Percentiles rank a stretch among this genome's conserved stretches.
These are phyloP conservation scores for Colletotrichum lindemuthianum DNA, from an alignment of 2,329 filamentous ascomycete genomes.

Conservation along the genomic window DNA sequence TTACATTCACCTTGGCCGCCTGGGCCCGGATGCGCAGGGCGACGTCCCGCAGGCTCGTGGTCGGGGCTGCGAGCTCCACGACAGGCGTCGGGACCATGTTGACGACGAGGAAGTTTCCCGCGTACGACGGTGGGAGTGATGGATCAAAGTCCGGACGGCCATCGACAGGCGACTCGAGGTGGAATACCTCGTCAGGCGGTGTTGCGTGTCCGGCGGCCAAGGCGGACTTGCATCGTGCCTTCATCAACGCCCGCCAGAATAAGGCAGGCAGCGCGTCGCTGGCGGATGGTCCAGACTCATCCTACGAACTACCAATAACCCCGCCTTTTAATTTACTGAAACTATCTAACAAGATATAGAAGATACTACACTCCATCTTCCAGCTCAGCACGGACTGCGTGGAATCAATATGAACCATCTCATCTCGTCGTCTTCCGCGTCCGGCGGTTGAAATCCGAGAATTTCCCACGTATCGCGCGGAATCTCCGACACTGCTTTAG, in stretches of 20 bases:
- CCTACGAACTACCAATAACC: constrained; percentile 39
- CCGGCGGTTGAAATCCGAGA: constrained; percentile 38
- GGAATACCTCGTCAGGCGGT: constrained; percentile 41
- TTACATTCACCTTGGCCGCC: constrained; percentile 40
- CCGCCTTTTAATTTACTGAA: constrained; percentile 45
- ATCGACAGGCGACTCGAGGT: constrained; percentile 48
- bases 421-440: constrained; percentile 1
- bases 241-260: constrained; percentile 49
- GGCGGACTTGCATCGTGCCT: constrained; percentile 47
- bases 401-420: too few species aligned
- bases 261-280: constrained; percentile 53
- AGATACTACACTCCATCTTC: constrained; percentile 18
- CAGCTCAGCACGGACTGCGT: background rate
- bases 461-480: constrained; percentile 39
- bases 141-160: constrained; percentile 44
- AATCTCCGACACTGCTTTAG: constrained; percentile 38
- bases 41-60: constrained; percentile 41
- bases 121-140: constrained; percentile 42
- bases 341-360: constrained; percentile 16
- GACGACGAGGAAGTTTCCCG: constrained; percentile 43
- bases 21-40: constrained; percentile 41
- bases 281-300: constrained; percentile 43
- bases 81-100: constrained; percentile 41
- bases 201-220: constrained; percentile 37
- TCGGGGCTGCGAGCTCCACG: constrained; percentile 41